Conservation (phyloP, 2,329 filamentous ascomycete species). For the Cladosporium halotolerans region DNA sequence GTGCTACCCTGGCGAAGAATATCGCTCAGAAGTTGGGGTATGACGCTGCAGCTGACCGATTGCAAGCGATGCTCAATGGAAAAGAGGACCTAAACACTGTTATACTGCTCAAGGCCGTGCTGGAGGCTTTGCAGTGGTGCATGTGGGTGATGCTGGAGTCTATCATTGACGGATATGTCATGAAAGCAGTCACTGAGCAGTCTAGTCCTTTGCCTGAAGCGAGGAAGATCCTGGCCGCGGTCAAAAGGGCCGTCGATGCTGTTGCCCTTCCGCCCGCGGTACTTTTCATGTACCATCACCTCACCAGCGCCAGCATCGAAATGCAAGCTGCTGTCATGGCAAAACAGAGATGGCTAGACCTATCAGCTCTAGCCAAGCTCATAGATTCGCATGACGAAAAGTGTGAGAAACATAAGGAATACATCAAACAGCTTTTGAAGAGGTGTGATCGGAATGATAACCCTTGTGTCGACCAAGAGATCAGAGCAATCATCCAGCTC, state of each 20-base stretch:
- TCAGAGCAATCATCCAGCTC: constrained; percentile 11
- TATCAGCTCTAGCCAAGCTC: not conserved
- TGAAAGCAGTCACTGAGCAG: constrained; percentile 3
- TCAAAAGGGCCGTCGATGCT: not conserved
- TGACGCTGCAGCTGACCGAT: not conserved
- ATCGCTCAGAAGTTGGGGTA: constrained; percentile 6
- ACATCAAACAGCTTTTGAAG: not conserved
- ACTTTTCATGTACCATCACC: constrained; percentile 5
- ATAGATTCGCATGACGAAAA: not conserved
- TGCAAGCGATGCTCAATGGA: not conserved
- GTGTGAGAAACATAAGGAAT: not conserved
- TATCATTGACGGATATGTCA: constrained; percentile 8
- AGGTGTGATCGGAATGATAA: not conserved
- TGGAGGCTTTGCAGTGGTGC: constrained; percentile 9
- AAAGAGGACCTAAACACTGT: not conserved
- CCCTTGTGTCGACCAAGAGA: constrained; percentile 1
- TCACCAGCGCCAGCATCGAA: constrained; percentile 9
- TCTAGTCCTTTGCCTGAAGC: not conserved
- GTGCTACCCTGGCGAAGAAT: constrained; percentile 8
- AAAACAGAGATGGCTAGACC: constrained; percentile 1
- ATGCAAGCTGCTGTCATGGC: not conserved
- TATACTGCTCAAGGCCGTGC: not conserved
- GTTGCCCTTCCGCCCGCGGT: not conserved
- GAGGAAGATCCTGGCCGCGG: not conserved
- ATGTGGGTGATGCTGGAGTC: constrained; percentile 7